Base-by-base conservation (phyloP, 225 moss, liverwort and hornwort genomes). In the Physcomitrellopsis africana region DNA sequence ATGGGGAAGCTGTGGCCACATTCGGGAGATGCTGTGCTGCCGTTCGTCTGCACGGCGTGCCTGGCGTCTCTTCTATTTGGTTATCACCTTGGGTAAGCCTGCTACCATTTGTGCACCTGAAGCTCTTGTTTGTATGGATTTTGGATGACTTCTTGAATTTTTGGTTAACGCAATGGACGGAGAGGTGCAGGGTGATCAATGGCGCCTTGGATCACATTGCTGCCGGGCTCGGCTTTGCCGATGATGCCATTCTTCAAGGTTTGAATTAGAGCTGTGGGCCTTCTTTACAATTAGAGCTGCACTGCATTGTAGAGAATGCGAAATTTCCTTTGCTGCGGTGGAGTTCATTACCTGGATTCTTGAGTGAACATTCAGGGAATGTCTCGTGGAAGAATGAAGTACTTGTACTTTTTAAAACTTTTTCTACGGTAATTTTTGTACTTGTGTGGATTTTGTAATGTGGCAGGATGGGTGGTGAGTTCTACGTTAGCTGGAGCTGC, bases 401-500 rank as follows among this genome's bases (percentile, higher is more conserved):
- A 24, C 24, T 24, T 24, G 1, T 24, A 24, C 24, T 24, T 24
- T 24, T 24, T 24, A 24, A 24, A 24, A 24, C 24, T 24, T 24
- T 24, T 24, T 24, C 24, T 1, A 1, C 24, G 1, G 24, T 24
- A 24, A 24, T 24, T 1, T 24, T 24, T 24, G 24, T 24, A 24
- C 24, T 24, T 24, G 24, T 24, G 24, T 24, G 24, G 24, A 24
- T 24, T 24, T 24, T 24, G 24, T 24, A 24, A 24, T 24, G 24
- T 24, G 24, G 81, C 79, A 87, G 87, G 84, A 77, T 84, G 81
- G 84, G 79, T 84, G 43, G 87, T 87, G 74, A 87, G 84, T 72
- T 84, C 87, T 48, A 80, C 79, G 10, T 65, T 87, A 71, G 87
- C 84, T 29, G 87, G 81, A 48, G 87, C 87, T 43, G 81, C 82